Conservation (phyloP, 2,329 filamentous ascomycete genomes). For the Ascochyta pisi region DNA sequence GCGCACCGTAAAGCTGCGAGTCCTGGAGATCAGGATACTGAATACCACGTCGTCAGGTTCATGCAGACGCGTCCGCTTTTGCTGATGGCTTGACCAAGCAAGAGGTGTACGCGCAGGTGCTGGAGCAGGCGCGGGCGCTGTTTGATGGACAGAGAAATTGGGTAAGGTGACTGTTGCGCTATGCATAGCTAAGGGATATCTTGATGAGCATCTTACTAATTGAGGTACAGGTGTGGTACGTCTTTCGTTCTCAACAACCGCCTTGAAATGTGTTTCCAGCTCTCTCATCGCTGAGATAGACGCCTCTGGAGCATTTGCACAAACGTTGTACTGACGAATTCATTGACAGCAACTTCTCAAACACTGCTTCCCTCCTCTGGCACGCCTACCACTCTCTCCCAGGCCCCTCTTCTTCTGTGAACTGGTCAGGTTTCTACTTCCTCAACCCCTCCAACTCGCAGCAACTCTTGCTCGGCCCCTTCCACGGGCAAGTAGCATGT, state of each 20-base stretch:
- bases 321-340: neutral
- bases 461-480: constrained; percentile 77
- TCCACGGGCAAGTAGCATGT: constrained; percentile 80
- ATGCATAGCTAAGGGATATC: too few relatives aligned
- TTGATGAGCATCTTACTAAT: neutral
- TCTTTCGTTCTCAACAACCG: neutral
- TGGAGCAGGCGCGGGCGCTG: constrained; percentile 72
- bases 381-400: constrained; percentile 78
- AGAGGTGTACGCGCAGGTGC: constrained; percentile 75
- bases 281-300: neutral
- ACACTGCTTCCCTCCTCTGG: constrained; percentile 78
- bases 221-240: constrained; percentile 13
- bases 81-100: constrained; percentile 69
- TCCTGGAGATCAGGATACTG: constrained; percentile 18
- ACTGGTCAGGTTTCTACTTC: constrained; percentile 74
- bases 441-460: constrained; percentile 45
- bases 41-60: constrained; percentile 58
- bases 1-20: constrained; percentile 21
- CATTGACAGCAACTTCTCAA: constrained; percentile 67
- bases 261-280: neutral
- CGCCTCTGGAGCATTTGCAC: neutral
- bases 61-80: constrained; percentile 82
- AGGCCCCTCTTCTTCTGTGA: constrained; percentile 69
- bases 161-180: constrained; percentile 56
- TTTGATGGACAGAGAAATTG: constrained; percentile 79